Evolutionary conservation across 495 filamentous ascomycete genomes (phyloP).

Genomic region (Penicillium psychrofluorescens): DNA sequence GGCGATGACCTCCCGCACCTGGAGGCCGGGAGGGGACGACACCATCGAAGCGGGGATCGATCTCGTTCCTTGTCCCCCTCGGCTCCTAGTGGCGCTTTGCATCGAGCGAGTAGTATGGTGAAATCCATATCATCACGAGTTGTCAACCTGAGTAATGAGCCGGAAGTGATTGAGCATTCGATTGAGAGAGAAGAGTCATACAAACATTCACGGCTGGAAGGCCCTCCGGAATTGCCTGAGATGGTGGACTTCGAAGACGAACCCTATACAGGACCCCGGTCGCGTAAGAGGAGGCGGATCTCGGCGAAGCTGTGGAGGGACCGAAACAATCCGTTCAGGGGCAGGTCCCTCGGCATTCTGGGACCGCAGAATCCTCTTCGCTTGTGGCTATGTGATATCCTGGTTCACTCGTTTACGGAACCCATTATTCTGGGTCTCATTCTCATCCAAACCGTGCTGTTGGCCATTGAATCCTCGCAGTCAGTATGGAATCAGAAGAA

Average conservation of each 20-base stretch:
- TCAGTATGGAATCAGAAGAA: constrained; percentile 53
- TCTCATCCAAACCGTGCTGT: constrained; percentile 75
- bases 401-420: constrained; percentile 85
- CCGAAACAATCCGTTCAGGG: constrained; percentile 74
- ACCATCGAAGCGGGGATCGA: constrained; percentile 41
- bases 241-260: constrained; percentile 48
- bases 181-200: constrained; percentile 58
- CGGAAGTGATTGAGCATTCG: constrained; percentile 68
- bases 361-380: constrained; percentile 69
- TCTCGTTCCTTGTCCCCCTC: constrained; percentile 61
- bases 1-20: constrained; percentile 56
- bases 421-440: constrained; percentile 84
- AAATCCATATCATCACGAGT: constrained; percentile 96
- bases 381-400: constrained; percentile 68
- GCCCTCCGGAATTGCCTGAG: constrained; percentile 50
- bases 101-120: constrained; percentile 82
- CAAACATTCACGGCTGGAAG: constrained; percentile 44
- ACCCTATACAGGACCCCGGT: constrained; percentile 28
- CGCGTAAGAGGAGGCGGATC: constrained; percentile 27
- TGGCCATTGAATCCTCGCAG: constrained; percentile 71
- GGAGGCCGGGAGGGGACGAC: constrained; percentile 43
- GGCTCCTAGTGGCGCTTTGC: constrained; percentile 58
- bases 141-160: constrained; percentile 91
- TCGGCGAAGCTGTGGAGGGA: constrained; percentile 39
- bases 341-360: constrained; percentile 81